Evolutionary conservation across 1,284 basidiomycete genomes (phyloP).

Genomic region (Puccinia polysora): DNA sequence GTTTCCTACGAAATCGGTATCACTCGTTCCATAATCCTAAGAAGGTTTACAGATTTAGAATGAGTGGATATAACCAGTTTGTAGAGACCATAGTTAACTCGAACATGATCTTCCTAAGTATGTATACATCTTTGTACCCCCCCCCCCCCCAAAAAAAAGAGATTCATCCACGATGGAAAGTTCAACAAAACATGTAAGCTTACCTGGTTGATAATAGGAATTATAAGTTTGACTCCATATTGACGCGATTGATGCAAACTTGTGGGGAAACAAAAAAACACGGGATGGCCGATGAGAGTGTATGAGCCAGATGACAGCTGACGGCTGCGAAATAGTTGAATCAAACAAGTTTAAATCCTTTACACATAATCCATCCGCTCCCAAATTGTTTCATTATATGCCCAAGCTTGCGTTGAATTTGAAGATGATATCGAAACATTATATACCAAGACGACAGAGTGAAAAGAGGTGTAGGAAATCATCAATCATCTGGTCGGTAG

Average conservation of each 20-base stretch:
- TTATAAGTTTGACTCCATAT: constrained; percentile 36
- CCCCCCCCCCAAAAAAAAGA: no score
- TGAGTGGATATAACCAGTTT: not conserved
- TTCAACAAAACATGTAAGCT: not conserved
- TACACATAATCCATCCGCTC: constrained; percentile 36
- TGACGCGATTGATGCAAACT: constrained; percentile 14
- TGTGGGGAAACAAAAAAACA: not conserved
- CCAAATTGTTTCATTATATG: constrained; percentile 39
- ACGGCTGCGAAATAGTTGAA: no score
- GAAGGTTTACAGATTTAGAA: not conserved
- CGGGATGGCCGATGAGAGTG: not conserved
- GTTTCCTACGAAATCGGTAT: constrained; percentile 31
- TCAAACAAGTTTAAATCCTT: no score
- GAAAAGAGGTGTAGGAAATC: not conserved
- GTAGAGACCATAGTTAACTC: no score
- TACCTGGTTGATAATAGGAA: constrained; percentile 44
- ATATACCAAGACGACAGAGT: not conserved
- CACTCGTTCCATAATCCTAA: constrained; percentile 31
- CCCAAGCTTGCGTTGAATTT: constrained; percentile 29
- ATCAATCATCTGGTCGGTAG: not conserved
- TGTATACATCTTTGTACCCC: no score
- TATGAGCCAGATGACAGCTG: not conserved
- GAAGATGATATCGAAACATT: no score
- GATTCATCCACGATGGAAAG: not conserved
- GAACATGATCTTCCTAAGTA: no score